Evolutionary conservation across 306 rosid genomes (phyloP), one percentile per base, ranked within the genome.

Genomic region (Argentina anserina): DNA sequence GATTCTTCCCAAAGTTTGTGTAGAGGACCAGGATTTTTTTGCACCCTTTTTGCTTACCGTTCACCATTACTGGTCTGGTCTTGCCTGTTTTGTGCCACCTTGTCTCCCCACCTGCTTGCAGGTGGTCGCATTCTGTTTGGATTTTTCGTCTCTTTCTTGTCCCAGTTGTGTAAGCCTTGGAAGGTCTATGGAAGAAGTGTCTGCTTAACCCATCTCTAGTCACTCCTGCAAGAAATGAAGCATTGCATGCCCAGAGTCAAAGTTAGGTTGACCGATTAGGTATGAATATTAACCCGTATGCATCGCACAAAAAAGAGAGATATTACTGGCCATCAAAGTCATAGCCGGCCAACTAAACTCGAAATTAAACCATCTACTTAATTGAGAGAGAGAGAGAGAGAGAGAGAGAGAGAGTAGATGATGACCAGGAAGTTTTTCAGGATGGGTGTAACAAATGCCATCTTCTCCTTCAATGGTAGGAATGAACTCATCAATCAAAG

Each of bases 391-490:
- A 23, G 43, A 59, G 67, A 71, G 55, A 73, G 75, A 49, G 31
- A 45, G 7, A 66, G 8, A 49, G 42, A 28, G 52, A 55, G 17
- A 59, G 18, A 29, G 36, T 9, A 2, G 64, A 33, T 28, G 43
- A 50, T 21, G 45, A 90, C 98, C 99, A 71, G 99, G 99, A 67
- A 95, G 97, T 87, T 95, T 95, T 62, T 95, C 99, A 18, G 99
- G 99, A 87, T 95, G 99, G 75, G 99, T 95, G 73, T 95, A 95
- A 80, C 99, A 95, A 84, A 95, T 95, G 28, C 99, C 99, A 80
- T 95, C 99, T 74, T 95, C 99, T 69, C 97, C 97, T 87, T 95
- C 96, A 71, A 95, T 95, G 4, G 99, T 95, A 28, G 94, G 97
- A 41, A 95, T 95, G 84, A 95, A 95, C 77, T 90, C 99, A 82